phyloP scores from a whole-genome alignment of 2,329 filamentous ascomycete species.

The Stachybotrys chlorohalonatus region DNA sequence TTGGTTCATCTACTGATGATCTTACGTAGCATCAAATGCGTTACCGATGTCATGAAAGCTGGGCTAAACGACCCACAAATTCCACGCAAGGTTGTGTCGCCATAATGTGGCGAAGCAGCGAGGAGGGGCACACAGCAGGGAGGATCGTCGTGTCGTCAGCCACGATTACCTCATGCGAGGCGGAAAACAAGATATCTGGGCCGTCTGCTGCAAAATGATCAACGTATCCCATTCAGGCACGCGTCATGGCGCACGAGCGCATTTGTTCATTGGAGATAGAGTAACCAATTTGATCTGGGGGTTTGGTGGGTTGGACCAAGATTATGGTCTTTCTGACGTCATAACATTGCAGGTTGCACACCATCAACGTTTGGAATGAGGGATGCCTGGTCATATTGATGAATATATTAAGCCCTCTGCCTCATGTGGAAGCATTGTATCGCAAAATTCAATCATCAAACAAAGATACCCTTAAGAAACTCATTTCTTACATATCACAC shows the following conservation, averaged over 20 bases:
- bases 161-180: background rate
- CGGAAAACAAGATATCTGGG: background rate
- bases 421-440: background rate
- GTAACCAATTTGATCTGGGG: too few species aligned
- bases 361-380: background rate
- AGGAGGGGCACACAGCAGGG: background rate
- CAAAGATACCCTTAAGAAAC: background rate
- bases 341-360: background rate
- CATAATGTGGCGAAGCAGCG: slow-evolving; percentile 2
- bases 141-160: background rate
- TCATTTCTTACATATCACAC: slow-evolving; percentile 2
- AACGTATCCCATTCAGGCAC: background rate
- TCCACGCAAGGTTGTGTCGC: background rate
- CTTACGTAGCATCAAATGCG: background rate
- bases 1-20: too few species aligned
- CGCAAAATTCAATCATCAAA: background rate
- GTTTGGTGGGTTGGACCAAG: too few species aligned
- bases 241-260: background rate
- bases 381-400: background rate
- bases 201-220: too few species aligned
- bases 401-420: background rate
- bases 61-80: too few species aligned
- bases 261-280: background rate
- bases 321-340: background rate
- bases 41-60: too few species aligned